Evolutionary conservation across 2,329 filamentous ascomycete species (phyloP).

Genomic region (Chaetothyriales sp.): DNA sequence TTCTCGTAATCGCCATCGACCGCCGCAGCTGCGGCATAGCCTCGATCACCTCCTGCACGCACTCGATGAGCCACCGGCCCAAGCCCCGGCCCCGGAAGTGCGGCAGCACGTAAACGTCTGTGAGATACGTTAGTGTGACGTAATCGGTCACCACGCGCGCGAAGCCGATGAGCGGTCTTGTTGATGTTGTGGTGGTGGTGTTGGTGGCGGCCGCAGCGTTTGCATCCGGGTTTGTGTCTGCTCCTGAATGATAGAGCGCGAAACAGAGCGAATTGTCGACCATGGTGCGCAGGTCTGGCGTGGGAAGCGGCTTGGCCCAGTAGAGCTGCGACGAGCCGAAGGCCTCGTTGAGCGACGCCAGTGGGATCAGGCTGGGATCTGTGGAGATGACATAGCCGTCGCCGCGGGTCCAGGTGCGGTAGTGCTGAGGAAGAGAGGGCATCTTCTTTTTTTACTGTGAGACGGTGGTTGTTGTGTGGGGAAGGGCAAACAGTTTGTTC

Average conservation of each 20-base stretch:
- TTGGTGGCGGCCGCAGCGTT: conserved; percentile 1
- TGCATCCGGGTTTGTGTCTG: conserved; percentile 1
- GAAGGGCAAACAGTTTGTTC: no score
- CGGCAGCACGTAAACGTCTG: conserved; percentile 53
- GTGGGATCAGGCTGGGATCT: conserved; percentile 42
- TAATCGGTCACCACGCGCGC: conserved; percentile 54
- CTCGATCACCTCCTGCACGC: conserved; percentile 42
- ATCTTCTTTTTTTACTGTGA: not conserved
- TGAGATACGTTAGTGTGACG: conserved; percentile 54
- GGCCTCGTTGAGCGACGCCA: conserved; percentile 41
- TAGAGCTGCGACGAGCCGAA: conserved; percentile 47
- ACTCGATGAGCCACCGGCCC: conserved; percentile 51
- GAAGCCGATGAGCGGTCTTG: conserved; percentile 37
- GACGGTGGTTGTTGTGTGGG: not conserved
- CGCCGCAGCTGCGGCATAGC: conserved; percentile 48
- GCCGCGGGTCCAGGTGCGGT: conserved; percentile 19
- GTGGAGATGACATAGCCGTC: conserved; percentile 47
- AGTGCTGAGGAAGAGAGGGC: not conserved
- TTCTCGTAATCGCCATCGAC: conserved; percentile 37
- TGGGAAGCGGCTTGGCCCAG: conserved; percentile 44
- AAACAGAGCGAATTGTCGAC: conserved; percentile 49
- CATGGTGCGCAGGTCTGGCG: conserved; percentile 37
- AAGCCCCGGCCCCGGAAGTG: conserved; percentile 48
- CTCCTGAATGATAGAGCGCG: conserved; percentile 35
- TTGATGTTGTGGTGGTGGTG: conserved; percentile 11